Evolutionary conservation across 2,329 filamentous ascomycete genomes (phyloP), one percentile per base, ranked within the genome.

Genomic region (Fonsecaea monophora): DNA sequence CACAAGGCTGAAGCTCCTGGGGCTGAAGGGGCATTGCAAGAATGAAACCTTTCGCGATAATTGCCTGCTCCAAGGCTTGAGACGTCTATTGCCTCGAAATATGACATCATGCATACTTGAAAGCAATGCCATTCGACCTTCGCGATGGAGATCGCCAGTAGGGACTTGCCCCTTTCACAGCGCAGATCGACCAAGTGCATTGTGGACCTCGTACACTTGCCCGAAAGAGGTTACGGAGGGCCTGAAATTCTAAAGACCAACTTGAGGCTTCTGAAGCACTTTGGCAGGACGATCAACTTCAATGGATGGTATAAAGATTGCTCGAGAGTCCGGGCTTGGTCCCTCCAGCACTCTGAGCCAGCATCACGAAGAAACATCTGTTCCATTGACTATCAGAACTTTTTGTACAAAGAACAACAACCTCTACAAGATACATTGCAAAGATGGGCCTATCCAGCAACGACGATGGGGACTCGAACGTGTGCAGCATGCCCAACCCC

Each of bases 361-460:
- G 4, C 8, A 48, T 8, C 8, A 21, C n/a, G 25, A 9, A 25
- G 18, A 25, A 30, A 21, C 45, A 50, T 50, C 45, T 50, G 9
- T 25, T 30, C 21, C 45, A 12, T 50, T 50, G 15, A 50, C 8
- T 25, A 30, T 50, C 45, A 50, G 45, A 12, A 25, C 25, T 18
- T 4, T 3, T 30, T 18, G 45, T 5, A 50, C n/a, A 48, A 48
- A 50, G 21, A 2, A 48, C 45, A 50, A 12, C 18, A 50, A 30
- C 12, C 45, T 50, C 21, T 1, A 50, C 45, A 13, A 30, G 21
- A 13, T 5, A 30, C 30, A 32, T 50, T 13, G 21, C 45, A 50
- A 55, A 42, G n/a, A 62, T 62, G 59, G 59, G 59, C 10, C 9
- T 62, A 35, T 54, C 55, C 48, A 30, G 32, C n/a, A 48, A 53